These are phyloP conservation scores for Colletotrichum liaoningense DNA, from an alignment of 2,329 filamentous ascomycete genomes.

Conservation along the genomic window DNA sequence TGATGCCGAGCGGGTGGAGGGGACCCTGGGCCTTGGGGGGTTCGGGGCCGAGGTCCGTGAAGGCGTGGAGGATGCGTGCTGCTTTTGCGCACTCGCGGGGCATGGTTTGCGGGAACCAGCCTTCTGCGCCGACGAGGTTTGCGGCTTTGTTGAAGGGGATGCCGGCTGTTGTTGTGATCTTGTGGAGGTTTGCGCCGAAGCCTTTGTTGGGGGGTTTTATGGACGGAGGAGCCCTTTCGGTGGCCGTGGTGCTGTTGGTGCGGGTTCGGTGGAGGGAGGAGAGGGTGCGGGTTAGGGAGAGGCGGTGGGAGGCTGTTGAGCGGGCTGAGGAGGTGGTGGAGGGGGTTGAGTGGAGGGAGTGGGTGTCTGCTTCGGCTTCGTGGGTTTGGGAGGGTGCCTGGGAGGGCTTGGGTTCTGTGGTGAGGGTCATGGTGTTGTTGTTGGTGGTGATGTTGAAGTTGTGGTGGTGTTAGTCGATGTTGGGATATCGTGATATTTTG, in stretches of 20 bases:
- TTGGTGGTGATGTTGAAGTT: neutral
- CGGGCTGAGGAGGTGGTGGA: slow-evolving; percentile 2
- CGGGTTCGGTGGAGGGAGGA: slow-evolving; percentile 10
- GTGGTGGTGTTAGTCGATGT: neutral
- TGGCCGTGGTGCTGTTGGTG: neutral
- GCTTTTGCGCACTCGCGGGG: slow-evolving; percentile 83
- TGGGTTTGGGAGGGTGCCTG: neutral
- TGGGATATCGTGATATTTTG: neutral
- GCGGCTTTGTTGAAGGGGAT: slow-evolving; percentile 75
- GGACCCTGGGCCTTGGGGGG: slow-evolving; percentile 41
- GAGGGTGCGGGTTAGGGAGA: slow-evolving; percentile 6
- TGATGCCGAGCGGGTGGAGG: slow-evolving; percentile 46
- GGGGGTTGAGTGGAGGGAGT: neutral
- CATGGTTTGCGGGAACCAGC: slow-evolving; percentile 80
- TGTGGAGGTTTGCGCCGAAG: slow-evolving; percentile 71
- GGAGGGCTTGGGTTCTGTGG: neutral
- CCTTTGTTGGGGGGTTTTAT: slow-evolving; percentile 15
- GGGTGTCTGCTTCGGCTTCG: neutral
- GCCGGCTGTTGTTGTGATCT: slow-evolving; percentile 73
- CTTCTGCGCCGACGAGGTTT: slow-evolving; percentile 77
- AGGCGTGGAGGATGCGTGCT: slow-evolving; percentile 78
- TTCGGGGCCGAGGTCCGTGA: slow-evolving; percentile 62
- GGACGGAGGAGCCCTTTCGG: neutral
- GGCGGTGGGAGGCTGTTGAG: slow-evolving; percentile 16
- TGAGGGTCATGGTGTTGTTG: neutral